A percentile compares a stretch with the other conserved stretches of the same genome.
phyloP scores from a whole-genome alignment of 129 eudicot genomes.

The Chrysanthemum lavandulifolium region DNA sequence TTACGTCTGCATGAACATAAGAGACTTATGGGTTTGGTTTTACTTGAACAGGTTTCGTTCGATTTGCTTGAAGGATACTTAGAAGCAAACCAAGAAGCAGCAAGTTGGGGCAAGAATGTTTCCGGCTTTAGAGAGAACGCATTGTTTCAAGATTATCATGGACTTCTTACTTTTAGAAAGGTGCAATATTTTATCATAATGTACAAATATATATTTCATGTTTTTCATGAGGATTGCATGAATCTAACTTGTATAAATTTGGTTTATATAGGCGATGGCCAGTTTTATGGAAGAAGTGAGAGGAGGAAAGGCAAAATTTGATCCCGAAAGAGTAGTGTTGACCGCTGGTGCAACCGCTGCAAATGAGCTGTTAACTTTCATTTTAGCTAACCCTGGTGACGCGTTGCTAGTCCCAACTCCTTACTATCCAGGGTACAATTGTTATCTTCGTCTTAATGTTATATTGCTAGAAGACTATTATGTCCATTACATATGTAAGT shows the following conservation, averaged over 20 bases:
- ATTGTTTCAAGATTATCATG: conserved; percentile 91
- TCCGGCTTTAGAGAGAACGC: conserved; percentile 82
- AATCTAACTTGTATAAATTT: conserved; percentile 15
- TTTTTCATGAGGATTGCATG: not conserved
- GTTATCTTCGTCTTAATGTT: not conserved
- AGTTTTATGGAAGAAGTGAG: conserved; percentile 90
- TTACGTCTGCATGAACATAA: not conserved
- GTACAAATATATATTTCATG: not conserved
- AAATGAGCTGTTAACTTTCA: conserved; percentile 82
- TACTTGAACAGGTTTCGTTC: conserved; percentile 71
- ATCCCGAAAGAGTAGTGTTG: conserved; percentile 71
- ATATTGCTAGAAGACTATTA: not conserved
- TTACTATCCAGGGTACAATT: conserved; percentile 84
- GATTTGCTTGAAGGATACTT: conserved; percentile 80
- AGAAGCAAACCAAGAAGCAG: conserved; percentile 49
- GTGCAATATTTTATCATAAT: conserved; percentile 24
- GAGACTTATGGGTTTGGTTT: conserved; percentile 1
- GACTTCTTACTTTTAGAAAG: conserved; percentile 72
- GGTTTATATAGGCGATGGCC: conserved; percentile 75
- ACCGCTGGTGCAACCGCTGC: conserved; percentile 98
- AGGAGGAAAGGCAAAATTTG: conserved; percentile 76
- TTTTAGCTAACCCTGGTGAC: conserved; percentile 84
- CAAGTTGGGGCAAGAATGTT: conserved; percentile 37
- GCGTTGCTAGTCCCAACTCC: conserved; percentile 90
- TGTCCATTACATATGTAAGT: too few species aligned